Conservation (phyloP, 2,329 filamentous ascomycete genomes). For the Fusarium globosum region DNA sequence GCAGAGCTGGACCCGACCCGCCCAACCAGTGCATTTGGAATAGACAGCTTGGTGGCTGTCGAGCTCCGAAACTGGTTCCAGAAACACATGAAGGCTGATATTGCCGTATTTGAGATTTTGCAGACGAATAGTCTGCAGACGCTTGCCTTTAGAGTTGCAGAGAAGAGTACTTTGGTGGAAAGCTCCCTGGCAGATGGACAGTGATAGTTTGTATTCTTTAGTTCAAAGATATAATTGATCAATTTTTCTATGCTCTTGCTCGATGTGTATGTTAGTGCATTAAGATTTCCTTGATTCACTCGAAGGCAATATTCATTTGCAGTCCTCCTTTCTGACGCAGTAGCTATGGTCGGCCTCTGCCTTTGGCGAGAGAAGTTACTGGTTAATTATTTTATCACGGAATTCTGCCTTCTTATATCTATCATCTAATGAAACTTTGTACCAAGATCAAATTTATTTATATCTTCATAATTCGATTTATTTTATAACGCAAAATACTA, state of each 20-base stretch:
- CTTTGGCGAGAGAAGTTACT: not conserved
- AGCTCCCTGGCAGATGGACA: not conserved
- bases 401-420: not conserved
- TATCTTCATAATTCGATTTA: rapidly evolving
- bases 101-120: not conserved
- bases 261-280: rapidly evolving
- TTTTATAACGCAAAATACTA: not conserved
- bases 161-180: not conserved
- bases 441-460: rapidly evolving
- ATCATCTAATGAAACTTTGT: not conserved
- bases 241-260: not conserved
- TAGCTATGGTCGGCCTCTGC: not conserved
- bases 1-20: not conserved
- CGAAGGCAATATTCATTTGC: not conserved
- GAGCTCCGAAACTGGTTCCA: not conserved
- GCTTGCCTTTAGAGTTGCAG: not conserved
- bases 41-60: not conserved
- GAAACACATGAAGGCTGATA: not conserved
- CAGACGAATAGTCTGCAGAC: not conserved
- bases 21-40: not conserved
- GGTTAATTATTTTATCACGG: not conserved
- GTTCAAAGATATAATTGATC: rapidly evolving
- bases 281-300: not conserved
- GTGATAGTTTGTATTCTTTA: not conserved
- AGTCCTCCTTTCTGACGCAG: not conserved